Evolutionary conservation across 768 basidiomycete genomes (phyloP).

Genomic region (Myochromella boudieri): DNA sequence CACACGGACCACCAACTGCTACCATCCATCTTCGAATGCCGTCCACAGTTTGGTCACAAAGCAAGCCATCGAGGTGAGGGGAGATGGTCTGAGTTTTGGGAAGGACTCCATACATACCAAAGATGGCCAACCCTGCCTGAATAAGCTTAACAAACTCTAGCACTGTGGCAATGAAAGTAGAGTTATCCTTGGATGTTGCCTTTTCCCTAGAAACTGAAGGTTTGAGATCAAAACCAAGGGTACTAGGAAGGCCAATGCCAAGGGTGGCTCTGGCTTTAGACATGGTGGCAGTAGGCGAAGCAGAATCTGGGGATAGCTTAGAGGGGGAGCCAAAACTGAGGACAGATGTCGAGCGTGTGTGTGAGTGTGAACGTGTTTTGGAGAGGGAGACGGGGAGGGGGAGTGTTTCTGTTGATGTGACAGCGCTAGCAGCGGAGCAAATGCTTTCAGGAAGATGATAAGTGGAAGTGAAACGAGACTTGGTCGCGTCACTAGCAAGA

Average conservation of each 20-base stretch:
- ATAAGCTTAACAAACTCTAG: conserved; percentile 76
- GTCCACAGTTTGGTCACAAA: conserved; percentile 77
- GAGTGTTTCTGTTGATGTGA: conserved; percentile 23
- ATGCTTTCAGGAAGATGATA: conserved; percentile 57
- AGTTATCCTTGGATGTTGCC: conserved; percentile 29
- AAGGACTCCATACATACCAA: conserved; percentile 51
- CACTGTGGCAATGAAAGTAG: conserved; percentile 62
- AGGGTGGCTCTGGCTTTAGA: conserved; percentile 16
- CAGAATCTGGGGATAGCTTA: conserved; percentile 16
- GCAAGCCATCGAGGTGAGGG: conserved; percentile 56
- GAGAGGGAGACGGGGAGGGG: conserved; percentile 11
- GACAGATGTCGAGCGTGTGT: conserved; percentile 19
- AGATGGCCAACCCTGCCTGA: conserved; percentile 69
- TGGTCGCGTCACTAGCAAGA: conserved; percentile 64
- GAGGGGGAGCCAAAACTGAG: conserved; percentile 12
- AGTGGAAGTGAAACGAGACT: conserved; percentile 73
- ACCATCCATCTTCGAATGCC: conserved; percentile 69
- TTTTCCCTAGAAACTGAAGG: conserved; percentile 17
- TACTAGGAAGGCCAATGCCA: conserved; percentile 19
- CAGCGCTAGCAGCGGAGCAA: conserved; percentile 18
- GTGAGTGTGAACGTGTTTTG: conserved; percentile 19
- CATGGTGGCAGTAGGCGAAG: conserved; percentile 3
- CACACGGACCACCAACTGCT: conserved; percentile 60
- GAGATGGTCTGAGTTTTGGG: conserved; percentile 1
- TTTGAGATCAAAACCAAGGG: conserved; percentile 7